These are phyloP conservation scores for Luzula sylvatica DNA, from an alignment of 176 grass and related monocot genomes.

Conservation along the genomic window DNA sequence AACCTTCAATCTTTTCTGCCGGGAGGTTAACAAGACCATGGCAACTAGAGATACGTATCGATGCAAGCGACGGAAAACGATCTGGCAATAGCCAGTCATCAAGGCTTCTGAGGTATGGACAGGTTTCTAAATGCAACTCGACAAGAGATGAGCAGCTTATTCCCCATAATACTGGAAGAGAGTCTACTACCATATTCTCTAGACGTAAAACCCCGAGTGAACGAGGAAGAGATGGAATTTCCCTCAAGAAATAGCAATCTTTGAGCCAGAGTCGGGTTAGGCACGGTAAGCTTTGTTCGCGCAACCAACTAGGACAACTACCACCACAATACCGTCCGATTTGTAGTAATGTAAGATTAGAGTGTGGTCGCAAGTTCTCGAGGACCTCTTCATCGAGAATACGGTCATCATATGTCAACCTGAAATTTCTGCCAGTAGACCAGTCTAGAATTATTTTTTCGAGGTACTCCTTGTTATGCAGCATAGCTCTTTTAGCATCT, in stretches of 20 bases:
- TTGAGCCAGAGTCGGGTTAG: background rate
- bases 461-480: constrained; percentile 10
- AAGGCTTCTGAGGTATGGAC: constrained; percentile 16
- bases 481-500: constrained; percentile 6
- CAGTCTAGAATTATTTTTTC: background rate
- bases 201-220: background rate
- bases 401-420: background rate
- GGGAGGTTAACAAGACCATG: constrained; percentile 6
- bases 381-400: constrained; percentile 2
- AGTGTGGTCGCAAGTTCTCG: constrained; percentile 10
- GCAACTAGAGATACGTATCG: constrained; percentile 16
- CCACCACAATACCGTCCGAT: constrained; percentile 4
- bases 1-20: constrained; percentile 7
- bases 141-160: constrained; percentile 1
- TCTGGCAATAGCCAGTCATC: constrained; percentile 1
- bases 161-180: background rate
- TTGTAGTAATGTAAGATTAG: constrained; percentile 4
- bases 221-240: background rate
- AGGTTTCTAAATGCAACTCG: constrained; percentile 11
- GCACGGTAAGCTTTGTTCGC: constrained; percentile 6
- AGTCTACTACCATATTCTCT: background rate
- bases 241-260: background rate
- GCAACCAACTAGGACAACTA: constrained; percentile 8
- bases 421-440: constrained; percentile 1
- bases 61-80: background rate